phyloP scores from a whole-genome alignment of 768 basidiomycete genomes.

The Tulasnella sp. region DNA sequence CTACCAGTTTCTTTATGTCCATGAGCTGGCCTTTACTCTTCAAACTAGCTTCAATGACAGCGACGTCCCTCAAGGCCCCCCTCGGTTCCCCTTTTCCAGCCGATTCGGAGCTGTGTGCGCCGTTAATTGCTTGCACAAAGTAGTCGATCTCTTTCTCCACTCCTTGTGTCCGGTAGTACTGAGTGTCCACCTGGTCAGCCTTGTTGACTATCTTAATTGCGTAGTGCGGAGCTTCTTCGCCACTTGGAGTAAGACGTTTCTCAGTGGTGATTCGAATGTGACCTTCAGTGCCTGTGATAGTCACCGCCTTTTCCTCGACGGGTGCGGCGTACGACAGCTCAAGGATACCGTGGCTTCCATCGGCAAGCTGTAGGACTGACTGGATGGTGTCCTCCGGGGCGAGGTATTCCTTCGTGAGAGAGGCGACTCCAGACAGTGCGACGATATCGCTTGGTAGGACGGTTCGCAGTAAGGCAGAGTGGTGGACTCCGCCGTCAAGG shows the following conservation, averaged over 20 bases:
- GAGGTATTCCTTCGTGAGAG: slow-evolving; percentile 58
- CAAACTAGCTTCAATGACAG: slow-evolving; percentile 65
- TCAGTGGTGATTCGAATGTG: slow-evolving; percentile 29
- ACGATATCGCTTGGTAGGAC: slow-evolving; percentile 43
- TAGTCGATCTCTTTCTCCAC: slow-evolving; percentile 44
- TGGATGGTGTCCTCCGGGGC: slow-evolving; percentile 71
- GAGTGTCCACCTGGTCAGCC: slow-evolving; percentile 24
- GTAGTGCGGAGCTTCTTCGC: slow-evolving; percentile 26
- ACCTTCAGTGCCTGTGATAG: no score
- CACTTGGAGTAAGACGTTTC: slow-evolving; percentile 26
- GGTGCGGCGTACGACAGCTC: slow-evolving; percentile 55
- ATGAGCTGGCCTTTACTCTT: slow-evolving; percentile 50
- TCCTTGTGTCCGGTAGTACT: slow-evolving; percentile 27
- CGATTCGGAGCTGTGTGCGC: slow-evolving; percentile 23
- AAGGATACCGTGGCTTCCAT: slow-evolving; percentile 46
- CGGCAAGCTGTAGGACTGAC: slow-evolving; percentile 35
- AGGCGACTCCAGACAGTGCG: slow-evolving; percentile 49
- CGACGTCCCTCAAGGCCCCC: slow-evolving; percentile 59
- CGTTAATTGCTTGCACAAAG: slow-evolving; percentile 49
- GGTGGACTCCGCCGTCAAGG: slow-evolving; percentile 74
- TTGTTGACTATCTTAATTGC: slow-evolving; percentile 21
- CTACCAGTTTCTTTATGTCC: slow-evolving; percentile 34
- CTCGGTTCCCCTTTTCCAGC: slow-evolving; percentile 49
- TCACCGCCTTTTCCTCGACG: slow-evolving; percentile 26
- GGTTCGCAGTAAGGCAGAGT: slow-evolving; percentile 47